Base-by-base conservation (phyloP, 1,139 yeast genomes). In the Candida frijolesensis region DNA sequence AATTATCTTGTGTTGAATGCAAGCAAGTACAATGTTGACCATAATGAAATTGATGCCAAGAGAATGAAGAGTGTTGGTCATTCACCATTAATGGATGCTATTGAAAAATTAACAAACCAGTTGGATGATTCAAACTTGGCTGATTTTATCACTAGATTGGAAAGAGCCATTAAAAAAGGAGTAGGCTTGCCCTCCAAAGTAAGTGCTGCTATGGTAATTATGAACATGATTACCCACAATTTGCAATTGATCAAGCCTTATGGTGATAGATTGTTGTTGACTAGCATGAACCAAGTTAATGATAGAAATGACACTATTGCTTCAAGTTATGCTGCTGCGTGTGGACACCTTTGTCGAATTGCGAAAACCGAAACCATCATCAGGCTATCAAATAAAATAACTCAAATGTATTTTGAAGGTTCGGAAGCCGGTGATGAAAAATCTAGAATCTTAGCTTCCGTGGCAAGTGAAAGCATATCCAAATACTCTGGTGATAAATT, bases 151-250 rank as follows among this genome's bases (percentile, higher is more conserved):
- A 72, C 71, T 4, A 68, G 64, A 49, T 69, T 84, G 49, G 80
- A 68, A 50, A 68, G 61, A 12, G 74, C 85, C 1, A 76, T 89
- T 7, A 84, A 84, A 54, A 79, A 76, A 53, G 82, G 96, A 0
- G 89, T 92, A 32, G 99, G 98, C 0, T 74, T 94, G 30, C 97
- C 98, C 0, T 90, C 97, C 0, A 91, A 91, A 62, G 91, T 89
- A 1, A 91, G 95, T 42, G 91, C 94, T 0, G 82, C 96, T n/a
- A 80, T 84, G 55, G 85, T 92, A 0, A 66, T 91, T 22, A 89
- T 87, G 7, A 78, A 83, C 22, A 66, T 91, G 51, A 79, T 87
- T 0, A 72, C 82, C 25, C 78, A 84, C 55, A 84, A 87, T 58
- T 65, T 78, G n/a, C 76, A 77, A 33, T 62, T 80, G 19, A 65